These are phyloP conservation scores for Colletotrichum neosansevieriae DNA, from an alignment of 2,329 filamentous ascomycete genomes.

Conservation along the genomic window DNA sequence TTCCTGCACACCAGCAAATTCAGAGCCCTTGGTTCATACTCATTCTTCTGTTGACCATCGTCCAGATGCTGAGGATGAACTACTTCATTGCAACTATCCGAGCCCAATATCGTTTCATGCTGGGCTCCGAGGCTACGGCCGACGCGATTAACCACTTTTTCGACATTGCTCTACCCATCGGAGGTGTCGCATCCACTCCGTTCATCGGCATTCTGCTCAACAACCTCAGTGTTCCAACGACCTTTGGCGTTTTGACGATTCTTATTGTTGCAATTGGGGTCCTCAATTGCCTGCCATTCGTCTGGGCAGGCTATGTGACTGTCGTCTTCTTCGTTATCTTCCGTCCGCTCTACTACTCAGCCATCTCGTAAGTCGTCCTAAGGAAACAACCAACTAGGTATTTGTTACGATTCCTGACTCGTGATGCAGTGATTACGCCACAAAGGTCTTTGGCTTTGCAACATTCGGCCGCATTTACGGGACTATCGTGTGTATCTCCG, in stretches of 20 bases:
- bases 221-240: slow-evolving; percentile 71
- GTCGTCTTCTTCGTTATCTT: slow-evolving; percentile 78
- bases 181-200: slow-evolving; percentile 76
- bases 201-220: slow-evolving; percentile 80
- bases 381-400: background rate
- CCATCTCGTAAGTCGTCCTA: slow-evolving; percentile 66
- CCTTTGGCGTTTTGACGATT: slow-evolving; percentile 68
- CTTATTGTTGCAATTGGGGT: slow-evolving; percentile 72
- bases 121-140: slow-evolving; percentile 60
- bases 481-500: slow-evolving; percentile 78
- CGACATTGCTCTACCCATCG: slow-evolving; percentile 69
- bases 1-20: slow-evolving; percentile 73
- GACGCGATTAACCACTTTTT: slow-evolving; percentile 56
- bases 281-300: slow-evolving; percentile 72
- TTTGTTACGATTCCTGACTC: background rate
- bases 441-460: slow-evolving; percentile 85
- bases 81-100: slow-evolving; percentile 76
- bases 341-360: slow-evolving; percentile 81
- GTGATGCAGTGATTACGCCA: slow-evolving; percentile 71
- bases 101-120: slow-evolving; percentile 76
- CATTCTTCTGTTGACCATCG: slow-evolving; percentile 73
- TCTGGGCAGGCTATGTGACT: slow-evolving; percentile 74
- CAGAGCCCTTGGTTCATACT: slow-evolving; percentile 77
- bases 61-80: slow-evolving; percentile 77
- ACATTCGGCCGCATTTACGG: slow-evolving; percentile 86